A percentile compares a stretch with the other conserved stretches of the same genome.
Evolutionary conservation across 2,329 filamentous ascomycete species (phyloP).

Genomic region (Sporothrix euskadiensis): DNA sequence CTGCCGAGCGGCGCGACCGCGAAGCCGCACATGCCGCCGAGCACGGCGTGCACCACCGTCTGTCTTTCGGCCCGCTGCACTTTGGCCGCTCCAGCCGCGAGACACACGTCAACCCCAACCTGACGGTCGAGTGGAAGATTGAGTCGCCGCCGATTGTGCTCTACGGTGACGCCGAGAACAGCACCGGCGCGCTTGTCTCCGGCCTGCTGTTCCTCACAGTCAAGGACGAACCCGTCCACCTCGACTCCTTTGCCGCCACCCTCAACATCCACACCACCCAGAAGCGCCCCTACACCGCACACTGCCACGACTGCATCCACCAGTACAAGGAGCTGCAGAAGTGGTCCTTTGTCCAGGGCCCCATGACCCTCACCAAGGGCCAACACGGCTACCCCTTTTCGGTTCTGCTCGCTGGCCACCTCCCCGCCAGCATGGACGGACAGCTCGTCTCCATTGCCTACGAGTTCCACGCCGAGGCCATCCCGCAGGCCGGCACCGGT

Average conservation of each 20-base stretch:
- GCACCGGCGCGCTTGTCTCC: slow-evolving; percentile 81
- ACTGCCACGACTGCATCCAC: slow-evolving; percentile 75
- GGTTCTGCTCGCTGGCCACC: slow-evolving; percentile 76
- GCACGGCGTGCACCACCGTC: slow-evolving; percentile 44
- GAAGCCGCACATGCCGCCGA: slow-evolving; percentile 38
- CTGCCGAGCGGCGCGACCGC: slow-evolving; percentile 33
- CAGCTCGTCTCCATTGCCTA: slow-evolving; percentile 74
- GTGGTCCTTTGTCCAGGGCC: slow-evolving; percentile 72
- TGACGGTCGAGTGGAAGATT: slow-evolving; percentile 59
- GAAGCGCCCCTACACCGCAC: slow-evolving; percentile 76
- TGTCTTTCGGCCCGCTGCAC: slow-evolving; percentile 47
- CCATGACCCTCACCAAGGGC: slow-evolving; percentile 55
- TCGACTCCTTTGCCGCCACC: slow-evolving; percentile 72
- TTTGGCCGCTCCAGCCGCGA: slow-evolving; percentile 48
- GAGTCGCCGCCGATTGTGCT: slow-evolving; percentile 87
- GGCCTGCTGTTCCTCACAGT: slow-evolving; percentile 77
- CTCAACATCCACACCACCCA: slow-evolving; percentile 71
- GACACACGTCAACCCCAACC: slow-evolving; percentile 43
- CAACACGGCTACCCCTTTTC: slow-evolving; percentile 85
- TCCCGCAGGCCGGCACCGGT: slow-evolving; percentile 56
- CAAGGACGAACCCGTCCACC: slow-evolving; percentile 62
- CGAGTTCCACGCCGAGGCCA: slow-evolving; percentile 68
- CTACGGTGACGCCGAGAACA: slow-evolving; percentile 72
- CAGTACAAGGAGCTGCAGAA: slow-evolving; percentile 72
- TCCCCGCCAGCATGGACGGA: slow-evolving; percentile 81